Conservation (phyloP, 192 early-diverging fungal species). For the Backusella australiensis region DNA sequence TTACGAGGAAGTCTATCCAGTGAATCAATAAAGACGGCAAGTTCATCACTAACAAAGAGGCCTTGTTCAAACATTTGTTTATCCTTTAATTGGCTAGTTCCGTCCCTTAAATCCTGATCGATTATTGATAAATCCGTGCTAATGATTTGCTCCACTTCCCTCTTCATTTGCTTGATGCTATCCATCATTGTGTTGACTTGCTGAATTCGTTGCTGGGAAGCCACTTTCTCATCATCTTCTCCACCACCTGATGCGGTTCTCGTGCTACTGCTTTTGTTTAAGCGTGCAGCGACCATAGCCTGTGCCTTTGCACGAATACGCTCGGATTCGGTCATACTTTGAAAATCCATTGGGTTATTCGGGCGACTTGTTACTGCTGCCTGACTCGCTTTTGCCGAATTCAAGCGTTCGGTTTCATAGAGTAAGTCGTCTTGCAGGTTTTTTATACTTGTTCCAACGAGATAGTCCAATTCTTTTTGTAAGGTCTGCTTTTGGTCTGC, state of each 20-base stretch:
- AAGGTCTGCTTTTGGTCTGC: slow-evolving; percentile 19
- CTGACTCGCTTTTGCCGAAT: neutral
- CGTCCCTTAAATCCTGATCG: slow-evolving; percentile 3
- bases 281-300: slow-evolving; percentile 48
- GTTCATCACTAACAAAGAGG: slow-evolving; percentile 26
- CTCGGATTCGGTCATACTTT: slow-evolving; percentile 44
- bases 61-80: slow-evolving; percentile 38
- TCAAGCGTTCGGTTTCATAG: slow-evolving; percentile 13
- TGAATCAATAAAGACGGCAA: slow-evolving; percentile 27
- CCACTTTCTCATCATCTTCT: neutral
- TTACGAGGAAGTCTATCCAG: neutral
- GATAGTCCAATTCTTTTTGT: slow-evolving; percentile 28
- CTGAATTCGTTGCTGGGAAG: neutral
- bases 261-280: slow-evolving; percentile 15
- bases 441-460: slow-evolving; percentile 20
- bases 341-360: neutral
- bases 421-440: slow-evolving; percentile 5
- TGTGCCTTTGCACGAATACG: slow-evolving; percentile 45
- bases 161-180: neutral
- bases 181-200: neutral
- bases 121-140: slow-evolving; percentile 8
- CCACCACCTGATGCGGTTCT: neutral
- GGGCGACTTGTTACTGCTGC: too few relatives aligned
- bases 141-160: slow-evolving; percentile 4
- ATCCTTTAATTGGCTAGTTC: neutral